phyloP scores from a whole-genome alignment of 495 filamentous ascomycete species.

The Penicillium lagena region DNA sequence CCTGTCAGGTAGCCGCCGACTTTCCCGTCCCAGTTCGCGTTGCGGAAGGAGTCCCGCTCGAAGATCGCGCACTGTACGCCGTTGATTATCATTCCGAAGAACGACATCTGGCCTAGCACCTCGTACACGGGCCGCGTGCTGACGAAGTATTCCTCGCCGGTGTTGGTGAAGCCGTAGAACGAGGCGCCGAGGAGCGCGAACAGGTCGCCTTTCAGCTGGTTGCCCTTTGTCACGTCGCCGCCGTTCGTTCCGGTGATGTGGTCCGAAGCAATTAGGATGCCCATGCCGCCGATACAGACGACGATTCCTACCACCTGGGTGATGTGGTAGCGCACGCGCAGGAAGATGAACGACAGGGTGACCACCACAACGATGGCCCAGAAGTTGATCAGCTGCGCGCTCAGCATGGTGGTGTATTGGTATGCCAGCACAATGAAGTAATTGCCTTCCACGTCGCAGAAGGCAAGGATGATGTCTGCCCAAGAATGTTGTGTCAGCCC shows the following conservation, averaged over 20 bases:
- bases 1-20: conserved; percentile 79
- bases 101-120: conserved; percentile 82
- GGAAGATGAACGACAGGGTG: conserved; percentile 69
- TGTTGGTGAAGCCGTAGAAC: conserved; percentile 88
- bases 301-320: conserved; percentile 81
- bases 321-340: conserved; percentile 81
- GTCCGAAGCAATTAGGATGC: conserved; percentile 80
- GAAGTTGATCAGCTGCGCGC: conserved; percentile 94
- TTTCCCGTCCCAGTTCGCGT: conserved; percentile 56
- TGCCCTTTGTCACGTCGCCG: conserved; percentile 45
- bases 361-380: conserved; percentile 97
- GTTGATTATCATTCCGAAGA: conserved; percentile 89
- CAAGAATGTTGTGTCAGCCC: not conserved
- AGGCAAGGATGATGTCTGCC: conserved; percentile 74
- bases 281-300: conserved; percentile 88
- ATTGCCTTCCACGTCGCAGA: conserved; percentile 93
- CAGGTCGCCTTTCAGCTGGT: conserved; percentile 85
- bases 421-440: conserved; percentile 96
- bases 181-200: conserved; percentile 85
- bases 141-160: conserved; percentile 89
- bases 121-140: conserved; percentile 83
- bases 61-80: conserved; percentile 87
- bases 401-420: conserved; percentile 83
- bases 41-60: conserved; percentile 64
- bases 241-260: conserved; percentile 67